These are phyloP conservation scores for Ceratocystis diversiconidia DNA, from an alignment of 2,329 filamentous ascomycete genomes.

Conservation along the genomic window DNA sequence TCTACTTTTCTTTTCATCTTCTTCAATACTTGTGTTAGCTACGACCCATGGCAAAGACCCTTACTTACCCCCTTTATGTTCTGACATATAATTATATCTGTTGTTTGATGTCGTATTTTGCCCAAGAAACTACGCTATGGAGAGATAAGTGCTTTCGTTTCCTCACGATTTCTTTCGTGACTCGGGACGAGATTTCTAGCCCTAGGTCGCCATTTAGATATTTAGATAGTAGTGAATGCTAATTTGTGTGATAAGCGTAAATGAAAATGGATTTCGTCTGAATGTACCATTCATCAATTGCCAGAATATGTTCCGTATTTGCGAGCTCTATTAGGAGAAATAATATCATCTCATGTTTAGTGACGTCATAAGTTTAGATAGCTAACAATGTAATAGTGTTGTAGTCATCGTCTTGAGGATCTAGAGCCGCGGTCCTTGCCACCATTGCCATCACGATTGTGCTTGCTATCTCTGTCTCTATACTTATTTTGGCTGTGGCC, in stretches of 20 bases:
- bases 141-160: no score
- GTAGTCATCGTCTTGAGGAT: constrained; percentile 9
- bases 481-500: constrained; percentile 22
- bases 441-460: constrained; percentile 23
- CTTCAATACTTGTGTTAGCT: background rate
- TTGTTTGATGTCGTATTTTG: background rate
- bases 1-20: background rate
- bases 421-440: constrained; percentile 15
- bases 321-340: background rate
- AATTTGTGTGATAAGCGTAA: constrained; percentile 1
- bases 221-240: constrained; percentile 2
- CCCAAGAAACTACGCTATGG: no score
- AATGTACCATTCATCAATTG: background rate
- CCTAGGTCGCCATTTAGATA: background rate
- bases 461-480: constrained; percentile 26
- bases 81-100: constrained; percentile 1
- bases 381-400: background rate
- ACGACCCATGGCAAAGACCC: background rate
- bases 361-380: background rate
- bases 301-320: background rate
- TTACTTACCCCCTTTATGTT: background rate
- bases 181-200: background rate
- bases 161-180: no score
- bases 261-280: background rate
- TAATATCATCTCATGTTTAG: background rate